Evolutionary conservation across 805 yeast species (phyloP).

Genomic region (Tetrapisispora phaffii): DNA sequence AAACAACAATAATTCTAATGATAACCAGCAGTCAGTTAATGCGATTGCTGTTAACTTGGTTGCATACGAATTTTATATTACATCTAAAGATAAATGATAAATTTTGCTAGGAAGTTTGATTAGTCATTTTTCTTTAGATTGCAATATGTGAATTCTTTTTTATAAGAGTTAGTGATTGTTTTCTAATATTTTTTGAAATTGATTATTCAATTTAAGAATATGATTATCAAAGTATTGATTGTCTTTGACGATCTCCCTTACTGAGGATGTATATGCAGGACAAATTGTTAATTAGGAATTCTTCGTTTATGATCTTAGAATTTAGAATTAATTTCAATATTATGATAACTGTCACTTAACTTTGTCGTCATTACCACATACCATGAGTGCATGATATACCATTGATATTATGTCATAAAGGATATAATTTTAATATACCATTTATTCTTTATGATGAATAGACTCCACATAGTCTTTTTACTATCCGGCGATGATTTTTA

Average conservation of each 20-base stretch:
- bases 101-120: conserved; percentile 1
- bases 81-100: neutral
- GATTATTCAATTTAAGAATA: conserved; percentile 5
- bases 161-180: neutral
- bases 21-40: too few relatives aligned
- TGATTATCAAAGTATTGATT: conserved; percentile 28
- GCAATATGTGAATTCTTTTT: neutral
- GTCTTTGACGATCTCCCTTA: conserved; percentile 21
- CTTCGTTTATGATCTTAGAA: conserved; percentile 57
- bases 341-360: neutral
- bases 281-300: conserved; percentile 54
- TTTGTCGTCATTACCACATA: neutral
- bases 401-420: conserved; percentile 9
- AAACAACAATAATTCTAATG: too few relatives aligned
- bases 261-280: conserved; percentile 79
- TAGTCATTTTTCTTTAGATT: neutral
- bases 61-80: too few relatives aligned
- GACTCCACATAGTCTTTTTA: conserved; percentile 30
- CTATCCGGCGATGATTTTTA: conserved; percentile 33
- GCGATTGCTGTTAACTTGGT: too few relatives aligned
- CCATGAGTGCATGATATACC: conserved; percentile 25
- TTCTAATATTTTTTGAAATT: neutral
- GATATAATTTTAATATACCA: neutral
- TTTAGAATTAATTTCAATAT: neutral
- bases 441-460: conserved; percentile 28